Base-by-base conservation (phyloP, 2,329 filamentous ascomycete genomes). In the Phyllosticta citriasiana region DNA sequence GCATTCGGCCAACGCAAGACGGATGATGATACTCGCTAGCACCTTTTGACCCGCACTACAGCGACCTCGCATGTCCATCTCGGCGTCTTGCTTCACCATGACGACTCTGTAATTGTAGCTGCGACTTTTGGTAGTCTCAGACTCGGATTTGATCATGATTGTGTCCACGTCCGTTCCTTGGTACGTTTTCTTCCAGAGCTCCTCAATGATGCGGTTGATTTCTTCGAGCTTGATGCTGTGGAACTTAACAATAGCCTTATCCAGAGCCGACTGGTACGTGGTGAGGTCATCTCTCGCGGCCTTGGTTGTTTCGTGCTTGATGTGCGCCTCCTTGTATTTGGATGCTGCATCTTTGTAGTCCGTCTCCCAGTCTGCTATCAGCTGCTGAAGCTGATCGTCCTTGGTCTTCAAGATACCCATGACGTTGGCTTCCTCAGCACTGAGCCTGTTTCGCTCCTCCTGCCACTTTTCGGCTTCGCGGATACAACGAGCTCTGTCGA, bases 21-120 rank as follows among this genome's bases (percentile, higher is more conserved):
- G 92, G 73, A 99, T 97, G 75, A 99, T 95, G 77, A 99, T 99
- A 74, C 88, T 91, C 4, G 94, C 94, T 27, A 99, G 84, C 27
- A 99, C 93, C 76, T 96, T 97, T 73, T 99, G 94, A 3, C 94
- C 94, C 1, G 94, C 94, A 66, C 89, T 95, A 80, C 94, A 99
- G 60, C 94, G 89, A 1, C 94, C 95, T 64, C 94, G 90, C 94
- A 99, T 99, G 77, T 99, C 94, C 91, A 99, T 96, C 75, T 99
- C 94, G 0, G 89, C 90, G 70, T 95, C 91, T 72, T 93, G 88
- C 78, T 99, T 99, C 67, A 96, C 86, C 94, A 99, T 99, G 75
- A 90, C 92, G 5, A 99, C 79, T 55, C 94, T 89, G 79, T 99
- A 99, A 76, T 99, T 97, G 82, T 97, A 97, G 64, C 82, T 89